These are phyloP conservation scores for Nosema muscidifuracis DNA, from an alignment of 371 early-diverging fungal genomes.

Conservation along the genomic window DNA sequence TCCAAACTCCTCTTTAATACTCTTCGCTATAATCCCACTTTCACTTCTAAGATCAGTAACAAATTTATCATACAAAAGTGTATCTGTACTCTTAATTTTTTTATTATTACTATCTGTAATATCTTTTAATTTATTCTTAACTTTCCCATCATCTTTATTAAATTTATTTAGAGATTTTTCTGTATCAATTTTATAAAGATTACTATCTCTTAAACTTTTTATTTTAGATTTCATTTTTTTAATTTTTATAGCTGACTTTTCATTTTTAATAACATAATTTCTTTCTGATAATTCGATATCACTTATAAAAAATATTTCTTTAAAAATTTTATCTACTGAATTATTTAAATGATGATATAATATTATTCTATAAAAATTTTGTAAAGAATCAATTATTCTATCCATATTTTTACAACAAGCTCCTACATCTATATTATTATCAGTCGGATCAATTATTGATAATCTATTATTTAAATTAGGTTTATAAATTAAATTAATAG, in stretches of 20 bases:
- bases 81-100: too few species aligned
- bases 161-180: too few species aligned
- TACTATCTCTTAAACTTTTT: neutral
- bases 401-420: conserved; percentile 22
- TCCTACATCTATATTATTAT: conserved; percentile 43
- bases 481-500: conserved; percentile 15
- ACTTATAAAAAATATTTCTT: neutral
- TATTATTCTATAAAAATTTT: conserved; percentile 45
- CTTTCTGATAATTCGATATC: neutral
- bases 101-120: too few species aligned
- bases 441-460: conserved; percentile 55
- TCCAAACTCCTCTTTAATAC: too few species aligned
- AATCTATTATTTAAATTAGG: conserved; percentile 10
- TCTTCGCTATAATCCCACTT: too few species aligned
- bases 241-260: neutral
- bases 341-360: neutral
- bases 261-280: neutral
- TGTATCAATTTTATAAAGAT: neutral
- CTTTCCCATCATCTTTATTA: too few species aligned
- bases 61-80: too few species aligned
- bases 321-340: neutral
- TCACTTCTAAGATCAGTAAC: too few species aligned
- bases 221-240: neutral
- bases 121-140: too few species aligned
- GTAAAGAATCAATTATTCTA: conserved; percentile 40